A percentile compares a stretch with the other conserved stretches of the same genome.
Evolutionary conservation across 83 land plant genomes (phyloP).

Genomic region (Thuja plicata): DNA sequence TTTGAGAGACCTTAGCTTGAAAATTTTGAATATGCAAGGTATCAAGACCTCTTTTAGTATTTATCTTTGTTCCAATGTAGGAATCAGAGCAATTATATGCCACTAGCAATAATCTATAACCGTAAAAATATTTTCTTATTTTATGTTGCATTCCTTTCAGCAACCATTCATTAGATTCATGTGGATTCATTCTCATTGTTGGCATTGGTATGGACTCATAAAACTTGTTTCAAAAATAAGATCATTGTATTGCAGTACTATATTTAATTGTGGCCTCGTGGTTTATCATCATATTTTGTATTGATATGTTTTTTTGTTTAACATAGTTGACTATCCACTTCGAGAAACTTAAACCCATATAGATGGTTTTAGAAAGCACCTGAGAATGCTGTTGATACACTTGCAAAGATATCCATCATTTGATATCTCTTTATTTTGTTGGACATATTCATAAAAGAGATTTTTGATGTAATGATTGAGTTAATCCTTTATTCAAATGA

Average conservation of each 20-base stretch:
- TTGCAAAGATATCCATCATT: neutral
- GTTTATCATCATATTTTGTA: neutral
- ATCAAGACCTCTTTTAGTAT: neutral
- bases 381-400: neutral
- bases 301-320: neutral
- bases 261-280: neutral
- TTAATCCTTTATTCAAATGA: neutral
- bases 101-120: constrained; percentile 1
- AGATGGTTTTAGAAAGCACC: neutral
- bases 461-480: neutral
- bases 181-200: constrained; percentile 2
- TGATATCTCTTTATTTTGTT: neutral
- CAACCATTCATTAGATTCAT: neutral
- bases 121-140: neutral
- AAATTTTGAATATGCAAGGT: neutral
- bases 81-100: neutral
- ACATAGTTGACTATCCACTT: neutral
- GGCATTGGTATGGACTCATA: neutral
- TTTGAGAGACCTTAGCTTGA: neutral
- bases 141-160: neutral
- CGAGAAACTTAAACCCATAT: neutral
- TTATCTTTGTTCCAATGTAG: neutral
- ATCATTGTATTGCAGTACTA: neutral
- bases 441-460: neutral
- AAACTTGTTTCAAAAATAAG: neutral